Percentiles rank a stretch among this genome's conserved stretches.
phyloP scores from a whole-genome alignment of 2,329 filamentous ascomycete species.

The Aureobasidium namibiae region DNA sequence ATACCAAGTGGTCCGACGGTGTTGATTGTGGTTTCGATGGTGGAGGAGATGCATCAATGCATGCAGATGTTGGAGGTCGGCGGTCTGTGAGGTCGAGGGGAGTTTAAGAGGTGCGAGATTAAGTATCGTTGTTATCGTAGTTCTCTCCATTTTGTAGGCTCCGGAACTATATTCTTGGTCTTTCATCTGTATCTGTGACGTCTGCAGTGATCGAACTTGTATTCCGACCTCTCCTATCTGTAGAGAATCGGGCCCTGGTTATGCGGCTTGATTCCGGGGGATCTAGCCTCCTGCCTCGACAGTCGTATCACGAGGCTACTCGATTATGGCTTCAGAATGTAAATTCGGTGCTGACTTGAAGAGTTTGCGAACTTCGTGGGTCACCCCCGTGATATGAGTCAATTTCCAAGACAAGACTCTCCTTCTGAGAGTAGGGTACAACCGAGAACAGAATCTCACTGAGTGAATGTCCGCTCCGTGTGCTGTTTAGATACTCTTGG shows the following conservation, averaged over 20 bases:
- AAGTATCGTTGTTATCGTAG: neutral
- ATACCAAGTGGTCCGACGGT: constrained; percentile 76
- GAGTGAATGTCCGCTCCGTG: too few species aligned
- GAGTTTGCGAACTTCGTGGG: neutral
- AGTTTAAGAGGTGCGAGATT: constrained; percentile 12
- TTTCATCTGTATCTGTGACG: neutral
- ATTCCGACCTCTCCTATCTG: neutral
- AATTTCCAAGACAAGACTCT: neutral
- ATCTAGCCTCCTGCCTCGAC: neutral
- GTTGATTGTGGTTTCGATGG: constrained; percentile 87
- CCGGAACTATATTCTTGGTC: neutral
- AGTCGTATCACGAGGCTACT: neutral
- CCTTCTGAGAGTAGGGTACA: too few species aligned
- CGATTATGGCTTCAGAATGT: neutral
- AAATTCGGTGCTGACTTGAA: neutral
- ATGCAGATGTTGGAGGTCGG: constrained; percentile 29
- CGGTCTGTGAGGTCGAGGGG: neutral
- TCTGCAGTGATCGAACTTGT: neutral
- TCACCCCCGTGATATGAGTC: neutral
- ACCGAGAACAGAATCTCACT: neutral
- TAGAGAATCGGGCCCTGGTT: neutral
- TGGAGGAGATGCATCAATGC: constrained; percentile 63
- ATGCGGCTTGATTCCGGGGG: too few species aligned
- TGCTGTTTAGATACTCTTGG: too few species aligned
- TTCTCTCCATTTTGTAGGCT: neutral